Base-by-base conservation (phyloP, 2,329 filamentous ascomycete genomes). In the Davidsoniella neocaledoniae region DNA sequence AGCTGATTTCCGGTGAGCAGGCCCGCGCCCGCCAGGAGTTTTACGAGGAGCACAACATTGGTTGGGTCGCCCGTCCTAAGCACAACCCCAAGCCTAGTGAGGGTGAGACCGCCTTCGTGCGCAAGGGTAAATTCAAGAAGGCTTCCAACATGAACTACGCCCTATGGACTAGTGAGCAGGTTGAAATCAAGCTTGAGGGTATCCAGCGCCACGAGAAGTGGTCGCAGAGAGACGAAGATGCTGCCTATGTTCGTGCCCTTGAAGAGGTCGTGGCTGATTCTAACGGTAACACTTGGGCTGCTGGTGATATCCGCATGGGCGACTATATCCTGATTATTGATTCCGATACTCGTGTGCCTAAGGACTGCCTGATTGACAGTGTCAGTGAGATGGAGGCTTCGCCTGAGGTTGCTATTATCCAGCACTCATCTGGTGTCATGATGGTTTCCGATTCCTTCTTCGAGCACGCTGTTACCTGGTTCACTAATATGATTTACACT, bases 401-500 rank as follows among this genome's bases (percentile, higher is more conserved):
- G 12, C 81, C 79, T 0, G 75, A 84, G 56, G 78, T 83, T 1
- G 81, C 74, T 16, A 83, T 86, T 57, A 69, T 85, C 51, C 81
- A 86, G 60, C 82, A 81, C 63, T 73, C 74, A 0, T 83, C 81
- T 5, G 80, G 81, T 23, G 81, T 87, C 53, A 86, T 87, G 81
- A 79, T 86, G 56, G 79, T 87, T 8, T 75, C 78, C 1, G 68
- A 76, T 57, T 79, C 73, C 48, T 83, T 77, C 63, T 87, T 87
- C 57, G 83, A 88, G 63, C 81, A 80, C 47, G 64, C 66, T 14
- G 82, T 85, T 58, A 83, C 81, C 1, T 87, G 82, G 66, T 86
- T 87, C 65, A 87, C 83, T 40, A 79, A 86, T 58, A 71, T 87
- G 47, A 77, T 87, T 57, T 88, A 86, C 66, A 79, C 76, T 0